These are phyloP conservation scores for Aegilops tauschii DNA, from an alignment of 176 grass and related monocot genomes.

Conservation along the genomic window DNA sequence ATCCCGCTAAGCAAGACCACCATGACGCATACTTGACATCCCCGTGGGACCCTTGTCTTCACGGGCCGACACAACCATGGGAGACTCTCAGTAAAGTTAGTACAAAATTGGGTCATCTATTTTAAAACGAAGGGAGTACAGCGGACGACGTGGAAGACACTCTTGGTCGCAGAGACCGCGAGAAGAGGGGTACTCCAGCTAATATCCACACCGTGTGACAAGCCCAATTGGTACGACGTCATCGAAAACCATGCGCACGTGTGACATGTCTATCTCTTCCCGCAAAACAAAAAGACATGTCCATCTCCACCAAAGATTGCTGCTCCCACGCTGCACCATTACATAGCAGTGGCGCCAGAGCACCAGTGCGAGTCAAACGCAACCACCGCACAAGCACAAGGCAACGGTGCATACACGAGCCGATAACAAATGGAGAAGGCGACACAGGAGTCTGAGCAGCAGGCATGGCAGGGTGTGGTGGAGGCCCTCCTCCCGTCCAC, in stretches of 20 bases:
- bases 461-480: conserved; percentile 54
- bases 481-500: conserved; percentile 36
- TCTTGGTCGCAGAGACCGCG: too few species aligned
- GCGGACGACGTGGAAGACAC: too few species aligned
- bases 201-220: too few species aligned
- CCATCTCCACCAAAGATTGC: background rate
- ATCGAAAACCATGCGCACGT: background rate
- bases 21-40: too few species aligned
- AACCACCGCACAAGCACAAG: background rate
- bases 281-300: too few species aligned
- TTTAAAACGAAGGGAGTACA: too few species aligned
- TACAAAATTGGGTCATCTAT: too few species aligned
- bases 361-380: background rate
- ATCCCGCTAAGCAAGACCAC: too few species aligned
- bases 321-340: background rate
- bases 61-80: too few species aligned
- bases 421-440: background rate
- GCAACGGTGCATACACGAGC: background rate
- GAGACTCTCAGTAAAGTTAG: too few species aligned
- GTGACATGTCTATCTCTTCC: background rate
- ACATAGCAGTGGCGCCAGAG: background rate
- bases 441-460: background rate
- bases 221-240: background rate
- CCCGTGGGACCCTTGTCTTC: too few species aligned
- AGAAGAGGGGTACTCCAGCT: too few species aligned